A percentile compares a stretch with the other conserved stretches of the same genome.
These are phyloP conservation scores for Rubia balearica DNA, from an alignment of 305 asterid genomes.

Conservation along the genomic window DNA sequence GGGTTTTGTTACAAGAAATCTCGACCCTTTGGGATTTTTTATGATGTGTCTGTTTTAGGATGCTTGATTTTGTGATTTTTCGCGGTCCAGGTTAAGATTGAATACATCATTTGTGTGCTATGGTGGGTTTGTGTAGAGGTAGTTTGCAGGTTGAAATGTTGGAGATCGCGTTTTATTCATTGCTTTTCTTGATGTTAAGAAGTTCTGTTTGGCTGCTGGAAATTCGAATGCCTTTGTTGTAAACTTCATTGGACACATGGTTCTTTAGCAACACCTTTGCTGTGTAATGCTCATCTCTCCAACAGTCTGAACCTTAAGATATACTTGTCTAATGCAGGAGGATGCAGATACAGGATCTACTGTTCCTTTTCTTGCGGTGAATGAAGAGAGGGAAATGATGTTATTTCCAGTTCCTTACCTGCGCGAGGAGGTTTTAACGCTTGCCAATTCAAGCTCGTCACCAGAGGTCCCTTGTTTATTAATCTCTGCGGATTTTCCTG, in stretches of 20 bases:
- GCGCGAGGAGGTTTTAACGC: conserved; percentile 42
- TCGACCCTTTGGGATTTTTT: conserved; percentile 4
- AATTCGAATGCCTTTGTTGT: neutral
- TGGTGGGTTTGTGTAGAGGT: neutral
- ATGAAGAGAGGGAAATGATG: conserved; percentile 45
- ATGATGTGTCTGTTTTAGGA: neutral
- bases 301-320: neutral
- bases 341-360: conserved; percentile 30
- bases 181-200: neutral
- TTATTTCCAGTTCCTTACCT: conserved; percentile 48
- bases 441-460: conserved; percentile 29
- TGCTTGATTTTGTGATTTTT: conserved; percentile 4
- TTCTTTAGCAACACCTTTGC: conserved; percentile 1
- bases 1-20: neutral
- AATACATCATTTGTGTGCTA: neutral
- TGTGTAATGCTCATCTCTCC: conserved; percentile 1
- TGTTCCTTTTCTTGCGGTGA: conserved; percentile 64
- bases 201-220: neutral
- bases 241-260: neutral
- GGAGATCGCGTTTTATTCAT: neutral
- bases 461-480: conserved; percentile 33
- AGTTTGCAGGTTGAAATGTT: neutral
- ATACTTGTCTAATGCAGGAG: conserved; percentile 40
- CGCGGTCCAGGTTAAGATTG: neutral
- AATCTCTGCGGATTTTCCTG: conserved; percentile 43